These are phyloP conservation scores for Schwanniomyces vanrijiae DNA, from an alignment of 805 yeast genomes.

Conservation along the genomic window DNA sequence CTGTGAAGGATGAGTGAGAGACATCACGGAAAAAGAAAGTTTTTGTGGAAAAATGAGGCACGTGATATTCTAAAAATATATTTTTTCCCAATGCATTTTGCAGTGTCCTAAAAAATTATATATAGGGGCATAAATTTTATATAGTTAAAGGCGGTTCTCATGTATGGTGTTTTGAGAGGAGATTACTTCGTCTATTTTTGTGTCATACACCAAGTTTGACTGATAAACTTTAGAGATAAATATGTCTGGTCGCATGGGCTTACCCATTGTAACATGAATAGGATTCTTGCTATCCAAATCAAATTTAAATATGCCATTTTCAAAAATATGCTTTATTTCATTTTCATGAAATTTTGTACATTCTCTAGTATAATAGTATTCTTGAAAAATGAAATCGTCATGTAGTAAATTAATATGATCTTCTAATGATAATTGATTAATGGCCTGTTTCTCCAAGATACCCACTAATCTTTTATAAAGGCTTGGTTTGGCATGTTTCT, in stretches of 20 bases:
- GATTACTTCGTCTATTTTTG: slow-evolving; percentile 11
- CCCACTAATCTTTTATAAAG: slow-evolving; percentile 12
- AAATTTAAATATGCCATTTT: not conserved
- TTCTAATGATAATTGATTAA: slow-evolving; percentile 18
- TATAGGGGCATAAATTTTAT: not conserved
- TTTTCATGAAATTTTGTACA: slow-evolving; percentile 27
- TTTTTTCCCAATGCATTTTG: too few relatives aligned
- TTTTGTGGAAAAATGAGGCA: not conserved
- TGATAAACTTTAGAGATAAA: slow-evolving; percentile 20
- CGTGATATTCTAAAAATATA: not conserved
- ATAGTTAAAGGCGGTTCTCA: not conserved
- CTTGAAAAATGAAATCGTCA: slow-evolving; percentile 23
- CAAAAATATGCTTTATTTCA: slow-evolving; percentile 21
- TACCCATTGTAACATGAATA: slow-evolving; percentile 10
- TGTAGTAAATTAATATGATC: slow-evolving; percentile 28
- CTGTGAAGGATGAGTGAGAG: not conserved
- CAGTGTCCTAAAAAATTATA: too few relatives aligned
- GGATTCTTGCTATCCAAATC: not conserved
- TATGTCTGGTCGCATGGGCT: slow-evolving; percentile 25
- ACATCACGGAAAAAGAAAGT: too few relatives aligned
- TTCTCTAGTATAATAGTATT: slow-evolving; percentile 19
- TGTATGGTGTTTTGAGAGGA: not conserved
- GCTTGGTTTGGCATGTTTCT: not conserved
- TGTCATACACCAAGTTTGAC: slow-evolving; percentile 20
- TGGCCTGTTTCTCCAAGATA: slow-evolving; percentile 14